Conservation (phyloP, 1,139 yeast species). For the Taphrina sp. region DNA sequence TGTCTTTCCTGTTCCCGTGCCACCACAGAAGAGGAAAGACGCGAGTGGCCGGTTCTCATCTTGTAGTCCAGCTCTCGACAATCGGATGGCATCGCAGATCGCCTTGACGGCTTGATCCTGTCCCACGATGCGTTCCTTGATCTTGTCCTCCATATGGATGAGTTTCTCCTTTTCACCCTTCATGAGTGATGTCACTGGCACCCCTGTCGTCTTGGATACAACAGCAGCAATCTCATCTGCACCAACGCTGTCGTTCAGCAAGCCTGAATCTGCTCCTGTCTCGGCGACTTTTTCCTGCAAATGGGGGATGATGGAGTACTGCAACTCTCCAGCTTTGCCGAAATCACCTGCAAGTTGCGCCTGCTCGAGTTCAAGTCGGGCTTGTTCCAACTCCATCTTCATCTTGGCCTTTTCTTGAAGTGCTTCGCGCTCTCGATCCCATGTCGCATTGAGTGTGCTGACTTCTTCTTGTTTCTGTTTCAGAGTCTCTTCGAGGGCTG, state of each 20-base stretch:
- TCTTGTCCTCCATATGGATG: slow-evolving; percentile 76
- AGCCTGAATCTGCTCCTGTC: slow-evolving; percentile 41
- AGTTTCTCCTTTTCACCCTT: slow-evolving; percentile 92
- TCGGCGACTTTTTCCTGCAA: slow-evolving; percentile 59
- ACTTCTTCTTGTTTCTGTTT: slow-evolving; percentile 63
- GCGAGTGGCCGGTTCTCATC: slow-evolving; percentile 94
- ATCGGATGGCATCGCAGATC: slow-evolving; percentile 87
- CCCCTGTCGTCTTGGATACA: slow-evolving; percentile 91
- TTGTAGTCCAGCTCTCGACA: slow-evolving; percentile 94
- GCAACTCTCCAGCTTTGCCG: slow-evolving; percentile 82
- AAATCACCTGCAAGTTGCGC: slow-evolving; percentile 82
- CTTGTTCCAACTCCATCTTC: slow-evolving; percentile 78
- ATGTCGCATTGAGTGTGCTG: slow-evolving; percentile 66
- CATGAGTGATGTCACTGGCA: slow-evolving; percentile 87
- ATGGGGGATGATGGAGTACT: slow-evolving; percentile 80
- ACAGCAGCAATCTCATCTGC: slow-evolving; percentile 92
- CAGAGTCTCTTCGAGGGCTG: slow-evolving; percentile 62
- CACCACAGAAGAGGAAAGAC: slow-evolving; percentile 92
- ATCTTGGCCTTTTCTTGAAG: slow-evolving; percentile 75
- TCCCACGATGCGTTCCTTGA: slow-evolving; percentile 80
- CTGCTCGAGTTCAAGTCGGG: slow-evolving; percentile 75
- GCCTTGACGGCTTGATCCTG: slow-evolving; percentile 93
- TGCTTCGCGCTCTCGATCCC: slow-evolving; percentile 74
- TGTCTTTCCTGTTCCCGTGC: slow-evolving; percentile 98
- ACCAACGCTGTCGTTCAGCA: slow-evolving; percentile 89